Evolutionary conservation across 2,329 filamentous ascomycete genomes (phyloP), one percentile per base, ranked within the genome.

Genomic region (Aspergillus luchuensis): DNA sequence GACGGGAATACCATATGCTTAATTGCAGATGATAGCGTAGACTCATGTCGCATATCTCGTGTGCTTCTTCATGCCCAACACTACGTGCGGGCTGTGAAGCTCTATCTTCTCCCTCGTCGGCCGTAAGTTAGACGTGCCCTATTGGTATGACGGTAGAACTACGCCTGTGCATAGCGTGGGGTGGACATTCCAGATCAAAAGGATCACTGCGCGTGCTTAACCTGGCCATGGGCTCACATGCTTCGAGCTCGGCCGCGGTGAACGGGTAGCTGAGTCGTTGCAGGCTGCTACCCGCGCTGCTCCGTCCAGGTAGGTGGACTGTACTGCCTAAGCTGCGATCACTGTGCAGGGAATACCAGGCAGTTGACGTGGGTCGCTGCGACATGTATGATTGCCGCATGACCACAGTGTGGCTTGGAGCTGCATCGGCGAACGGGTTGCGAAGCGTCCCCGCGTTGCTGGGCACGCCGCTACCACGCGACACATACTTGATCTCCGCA

Each of bases 161-260:
- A 30, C 60, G 48, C 15, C 59, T 38, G 53, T 65, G 56, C 19
- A 66, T 62, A 79, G 80, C 17, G 67, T 83, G 57, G 17, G 65
- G 52, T 7, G 68, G 65, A 49, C 63, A 43, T 56, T 77, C 72
- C 30, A 77, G 58, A 57, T 78, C 75, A 52, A 76, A 78, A 0
- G 75, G 71, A 39, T 78, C 69, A 57, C 73, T 75, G 36, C 71
- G 68, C 19, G 65, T 69, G 49, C 68, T 75, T 17, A 65, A 59
- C 11, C 64, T 56, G 52, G 51, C 57, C 8, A 58, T 43, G 1
- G 45, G 51, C 8, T 36, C 10, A 23, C 54, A 6, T 55, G 55
- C n/a, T 10, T 58, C 15, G n/a, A 59, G 55, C 25, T 47, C 52
- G n/a, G 52, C 50, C 55, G 49, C 60, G 28, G 57, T 59, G 7